A percentile compares a stretch with the other conserved stretches of the same genome.
phyloP scores from a whole-genome alignment of 805 yeast genomes.

The Kodamaea kakaduensis region DNA sequence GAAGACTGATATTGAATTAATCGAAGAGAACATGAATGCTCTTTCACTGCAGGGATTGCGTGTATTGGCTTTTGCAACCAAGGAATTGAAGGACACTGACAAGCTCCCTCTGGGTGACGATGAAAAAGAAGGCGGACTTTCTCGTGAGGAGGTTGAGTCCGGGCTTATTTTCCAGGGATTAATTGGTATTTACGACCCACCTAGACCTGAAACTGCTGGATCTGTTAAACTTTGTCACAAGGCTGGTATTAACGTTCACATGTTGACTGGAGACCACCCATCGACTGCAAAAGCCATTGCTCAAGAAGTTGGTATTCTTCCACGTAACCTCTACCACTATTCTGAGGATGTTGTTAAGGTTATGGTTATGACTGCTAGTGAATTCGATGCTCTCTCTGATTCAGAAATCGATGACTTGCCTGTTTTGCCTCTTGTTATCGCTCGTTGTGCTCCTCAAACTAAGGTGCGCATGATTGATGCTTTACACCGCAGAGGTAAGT shows the following conservation, averaged over 20 bases:
- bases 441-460: slow-evolving; percentile 40
- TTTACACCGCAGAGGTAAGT: slow-evolving; percentile 34
- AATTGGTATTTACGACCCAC: slow-evolving; percentile 79
- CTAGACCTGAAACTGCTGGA: slow-evolving; percentile 62
- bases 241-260: slow-evolving; percentile 76
- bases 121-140: slow-evolving; percentile 18
- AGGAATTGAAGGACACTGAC: slow-evolving; percentile 10
- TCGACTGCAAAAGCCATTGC: slow-evolving; percentile 79
- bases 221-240: slow-evolving; percentile 63
- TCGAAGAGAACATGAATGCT: slow-evolving; percentile 55
- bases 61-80: slow-evolving; percentile 54
- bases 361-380: slow-evolving; percentile 37
- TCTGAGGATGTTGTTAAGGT: slow-evolving; percentile 52
- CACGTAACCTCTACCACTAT: slow-evolving; percentile 50
- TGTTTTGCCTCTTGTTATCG: slow-evolving; percentile 37
- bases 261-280: slow-evolving; percentile 81
- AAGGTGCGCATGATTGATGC: slow-evolving; percentile 42
- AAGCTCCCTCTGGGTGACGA: no score
- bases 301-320: slow-evolving; percentile 73
- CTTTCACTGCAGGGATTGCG: slow-evolving; percentile 65
- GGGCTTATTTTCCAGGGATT: slow-evolving; percentile 59
- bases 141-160: slow-evolving; percentile 45
- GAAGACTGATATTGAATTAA: slow-evolving; percentile 33
- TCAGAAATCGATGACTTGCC: slow-evolving; percentile 34
- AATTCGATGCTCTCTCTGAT: slow-evolving; percentile 30